Evolutionary conservation across 768 basidiomycete genomes (phyloP).

Genomic region (Leccinum broughii): DNA sequence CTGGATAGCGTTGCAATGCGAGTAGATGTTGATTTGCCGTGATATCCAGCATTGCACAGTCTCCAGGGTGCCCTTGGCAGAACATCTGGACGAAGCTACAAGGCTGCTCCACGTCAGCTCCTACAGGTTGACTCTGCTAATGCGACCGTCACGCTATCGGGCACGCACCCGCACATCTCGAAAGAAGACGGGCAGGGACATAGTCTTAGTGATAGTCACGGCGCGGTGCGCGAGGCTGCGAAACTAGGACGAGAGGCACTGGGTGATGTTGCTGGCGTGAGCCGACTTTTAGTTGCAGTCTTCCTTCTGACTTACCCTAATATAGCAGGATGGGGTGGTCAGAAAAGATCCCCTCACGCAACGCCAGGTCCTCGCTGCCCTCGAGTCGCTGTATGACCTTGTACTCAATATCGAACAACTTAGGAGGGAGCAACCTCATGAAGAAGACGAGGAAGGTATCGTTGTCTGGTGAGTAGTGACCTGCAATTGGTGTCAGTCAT

Average conservation of each 20-base stretch:
- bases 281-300: slow-evolving; percentile 3
- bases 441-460: slow-evolving; percentile 46
- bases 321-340: slow-evolving; percentile 61
- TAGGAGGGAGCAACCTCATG: slow-evolving; percentile 70
- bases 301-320: background rate
- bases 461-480: slow-evolving; percentile 44
- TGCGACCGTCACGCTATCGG: slow-evolving; percentile 38
- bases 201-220: slow-evolving; percentile 40
- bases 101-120: slow-evolving; percentile 94
- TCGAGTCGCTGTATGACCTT: slow-evolving; percentile 86
- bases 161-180: slow-evolving; percentile 49
- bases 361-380: slow-evolving; percentile 71
- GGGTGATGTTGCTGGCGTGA: slow-evolving; percentile 57
- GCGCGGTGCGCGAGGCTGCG: slow-evolving; percentile 71
- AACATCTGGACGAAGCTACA: slow-evolving; percentile 90
- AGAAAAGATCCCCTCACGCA: slow-evolving; percentile 74
- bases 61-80: slow-evolving; percentile 93
- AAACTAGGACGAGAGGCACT: slow-evolving; percentile 75
- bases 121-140: slow-evolving; percentile 77
- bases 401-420: slow-evolving; percentile 85
- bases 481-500: background rate
- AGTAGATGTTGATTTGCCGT: slow-evolving; percentile 3
- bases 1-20: background rate
- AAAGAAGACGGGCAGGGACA: slow-evolving; percentile 46
- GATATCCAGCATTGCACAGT: slow-evolving; percentile 59